Conservation (phyloP, 805 yeast genomes). For the Barnettozyma siamensis region DNA sequence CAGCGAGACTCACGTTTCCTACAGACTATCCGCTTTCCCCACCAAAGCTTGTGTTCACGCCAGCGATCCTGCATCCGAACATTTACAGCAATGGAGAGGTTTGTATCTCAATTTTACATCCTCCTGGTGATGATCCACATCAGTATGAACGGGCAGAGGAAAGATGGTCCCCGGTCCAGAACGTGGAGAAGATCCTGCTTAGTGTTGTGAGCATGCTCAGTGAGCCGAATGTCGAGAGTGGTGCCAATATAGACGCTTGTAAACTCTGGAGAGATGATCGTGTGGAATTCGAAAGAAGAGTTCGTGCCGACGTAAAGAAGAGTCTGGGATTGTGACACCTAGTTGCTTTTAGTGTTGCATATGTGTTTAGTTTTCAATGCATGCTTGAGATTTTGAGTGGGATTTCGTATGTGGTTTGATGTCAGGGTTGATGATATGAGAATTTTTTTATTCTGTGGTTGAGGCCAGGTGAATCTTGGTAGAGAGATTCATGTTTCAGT, state of each 20-base stretch:
- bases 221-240: slow-evolving; percentile 94
- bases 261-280: slow-evolving; percentile 90
- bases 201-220: slow-evolving; percentile 96
- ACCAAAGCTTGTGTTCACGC: slow-evolving; percentile 67
- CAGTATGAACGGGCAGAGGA: slow-evolving; percentile 94
- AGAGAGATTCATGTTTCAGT: too few relatives aligned
- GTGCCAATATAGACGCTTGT: slow-evolving; percentile 78
- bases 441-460: too few relatives aligned
- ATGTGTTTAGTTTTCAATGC: not conserved
- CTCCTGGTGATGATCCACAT: slow-evolving; percentile 97
- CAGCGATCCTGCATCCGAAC: slow-evolving; percentile 89
- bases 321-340: slow-evolving; percentile 66
- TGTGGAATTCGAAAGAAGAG: slow-evolving; percentile 56
- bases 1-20: slow-evolving; percentile 69
- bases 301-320: slow-evolving; percentile 60
- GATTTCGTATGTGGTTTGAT: too few relatives aligned
- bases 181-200: slow-evolving; percentile 90
- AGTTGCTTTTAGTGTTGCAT: slow-evolving; percentile 3
- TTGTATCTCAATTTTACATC: slow-evolving; percentile 89
- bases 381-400: too few relatives aligned
- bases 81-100: slow-evolving; percentile 93
- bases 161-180: slow-evolving; percentile 97
- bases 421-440: too few relatives aligned
- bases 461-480: too few relatives aligned
- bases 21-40: slow-evolving; percentile 79